Percentiles rank a stretch among this genome's conserved stretches.
These are phyloP conservation scores for Carpinus fangiana DNA, from an alignment of 306 rosid species.

Conservation along the genomic window DNA sequence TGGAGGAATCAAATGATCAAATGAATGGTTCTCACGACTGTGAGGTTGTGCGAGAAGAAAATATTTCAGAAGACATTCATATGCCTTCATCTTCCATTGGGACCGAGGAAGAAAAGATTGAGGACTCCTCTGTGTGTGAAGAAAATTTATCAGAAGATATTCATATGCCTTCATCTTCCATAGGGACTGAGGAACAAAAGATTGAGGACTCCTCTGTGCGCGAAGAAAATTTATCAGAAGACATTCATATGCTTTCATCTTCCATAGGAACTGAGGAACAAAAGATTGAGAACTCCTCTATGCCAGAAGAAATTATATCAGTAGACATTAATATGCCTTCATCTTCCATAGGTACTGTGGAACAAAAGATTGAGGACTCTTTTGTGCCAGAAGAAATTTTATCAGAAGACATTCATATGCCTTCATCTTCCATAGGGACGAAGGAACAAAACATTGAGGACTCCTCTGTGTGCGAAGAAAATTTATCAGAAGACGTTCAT, in stretches of 20 bases:
- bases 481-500: too few species aligned
- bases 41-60: slow-evolving; percentile 6
- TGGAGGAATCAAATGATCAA: slow-evolving; percentile 9
- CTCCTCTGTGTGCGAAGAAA: not conserved
- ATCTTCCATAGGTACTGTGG: slow-evolving; percentile 3
- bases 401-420: not conserved
- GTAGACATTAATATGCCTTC: slow-evolving; percentile 5
- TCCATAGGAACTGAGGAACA: not conserved
- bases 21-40: slow-evolving; percentile 6
- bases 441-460: not conserved
- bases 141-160: slow-evolving; percentile 10
- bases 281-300: not conserved
- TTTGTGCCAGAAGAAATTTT: not conserved
- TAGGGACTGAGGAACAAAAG: slow-evolving; percentile 6
- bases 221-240: slow-evolving; percentile 6
- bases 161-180: slow-evolving; percentile 2
- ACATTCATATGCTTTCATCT: not conserved
- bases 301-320: not conserved
- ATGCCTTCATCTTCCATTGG: not conserved
- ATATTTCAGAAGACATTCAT: slow-evolving; percentile 5
- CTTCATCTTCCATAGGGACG: not conserved
- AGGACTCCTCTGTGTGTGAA: slow-evolving; percentile 2
- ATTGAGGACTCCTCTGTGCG: slow-evolving; percentile 1
- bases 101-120: slow-evolving; percentile 5
- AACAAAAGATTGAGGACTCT: slow-evolving; percentile 11